A percentile compares a stretch with the other conserved stretches of the same genome.
These are phyloP conservation scores for Aspergillus sp. DNA, from an alignment of 2,329 filamentous ascomycete species.

Conservation along the genomic window DNA sequence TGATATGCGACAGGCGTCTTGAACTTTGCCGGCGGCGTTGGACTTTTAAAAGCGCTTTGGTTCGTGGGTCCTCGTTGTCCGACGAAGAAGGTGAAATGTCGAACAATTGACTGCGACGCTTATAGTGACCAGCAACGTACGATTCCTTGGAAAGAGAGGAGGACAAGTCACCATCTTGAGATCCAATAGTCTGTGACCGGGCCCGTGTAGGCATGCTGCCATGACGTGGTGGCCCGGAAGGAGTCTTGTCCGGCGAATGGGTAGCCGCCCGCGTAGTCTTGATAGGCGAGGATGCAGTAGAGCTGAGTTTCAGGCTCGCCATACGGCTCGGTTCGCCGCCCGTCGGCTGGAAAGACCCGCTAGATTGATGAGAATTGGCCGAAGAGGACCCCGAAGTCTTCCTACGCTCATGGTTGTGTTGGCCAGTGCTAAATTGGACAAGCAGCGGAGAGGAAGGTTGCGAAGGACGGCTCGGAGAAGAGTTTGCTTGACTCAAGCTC, in stretches of 20 bases:
- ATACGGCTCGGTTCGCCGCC: constrained; percentile 69
- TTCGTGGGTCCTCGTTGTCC: constrained; percentile 91
- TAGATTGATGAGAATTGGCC: constrained; percentile 75
- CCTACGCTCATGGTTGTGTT: constrained; percentile 69
- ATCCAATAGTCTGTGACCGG: constrained; percentile 88
- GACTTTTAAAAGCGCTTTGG: constrained; percentile 85
- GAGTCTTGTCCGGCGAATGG: constrained; percentile 59
- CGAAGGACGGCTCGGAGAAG: constrained; percentile 83
- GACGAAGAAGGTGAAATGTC: constrained; percentile 97
- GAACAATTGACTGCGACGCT: constrained; percentile 89
- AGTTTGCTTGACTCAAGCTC: constrained; percentile 71
- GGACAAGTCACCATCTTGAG: constrained; percentile 82
- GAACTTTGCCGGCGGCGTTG: constrained; percentile 94
- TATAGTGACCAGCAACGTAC: constrained; percentile 70
- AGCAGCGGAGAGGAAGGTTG: constrained; percentile 85
- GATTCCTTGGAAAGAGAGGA: constrained; percentile 58
- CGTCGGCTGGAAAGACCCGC: constrained; percentile 65
- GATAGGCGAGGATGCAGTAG: constrained; percentile 54
- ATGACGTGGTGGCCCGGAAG: constrained; percentile 58
- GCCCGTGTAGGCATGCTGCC: constrained; percentile 66
- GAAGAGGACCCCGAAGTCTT: constrained; percentile 92
- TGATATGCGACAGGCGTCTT: constrained; percentile 88
- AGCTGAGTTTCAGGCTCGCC: constrained; percentile 49
- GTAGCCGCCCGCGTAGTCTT: constrained; percentile 42
- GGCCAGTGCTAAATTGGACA: constrained; percentile 90